Evolutionary conservation across 352 stramenopile species (phyloP), one percentile per base, ranked within the genome.

Genomic region (Elongisporangium anandrum): DNA sequence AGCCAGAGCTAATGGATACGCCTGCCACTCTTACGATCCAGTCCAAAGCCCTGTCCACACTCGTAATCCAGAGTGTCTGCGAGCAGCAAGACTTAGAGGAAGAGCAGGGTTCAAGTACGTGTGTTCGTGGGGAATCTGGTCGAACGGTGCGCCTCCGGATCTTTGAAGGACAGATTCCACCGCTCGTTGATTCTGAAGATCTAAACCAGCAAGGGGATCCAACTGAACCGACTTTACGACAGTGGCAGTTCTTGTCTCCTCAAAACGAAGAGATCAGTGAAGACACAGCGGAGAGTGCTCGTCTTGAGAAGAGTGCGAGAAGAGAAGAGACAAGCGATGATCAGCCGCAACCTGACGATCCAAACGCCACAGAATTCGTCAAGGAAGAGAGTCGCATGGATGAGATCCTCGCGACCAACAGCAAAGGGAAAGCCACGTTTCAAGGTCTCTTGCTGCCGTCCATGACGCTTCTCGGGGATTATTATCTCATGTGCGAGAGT

Each of bases 401-500:
- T 8, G 53, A 71, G 38, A 41, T 84, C 1, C 47, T 66, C 21
- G 45, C 59, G 7, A 39, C 58, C 3, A 81, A 69, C 4, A 3
- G 2, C 3, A 24, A 8, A n/a, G 77, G 72, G 21, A 49, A 68
- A 15, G 75, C 63, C 2, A 13, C 62, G 9, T 79, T 87, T 52
- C 39, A 58, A 3, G 54, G 59, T 2, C 57, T 87, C 0, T 57
- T 51, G 8, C 47, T 85, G n/a, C 74, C 77, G 9, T 23, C 51
- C 2, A 29, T 48, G 10, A 75, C 70, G 13, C 56, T 73, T 1
- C 16, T 65, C 16, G 77, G 72, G n/a, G 60, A 49, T 12, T 87
- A 85, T 51, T 64, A 75, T 29, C 66, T 85, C 7, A 16, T 76
- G 7, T 83, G 72, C 20, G 73, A 82, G n/a, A 73, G 66, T 19